Percentiles rank a stretch among this genome's conserved stretches.
Conservation (phyloP, 2,329 filamentous ascomycete genomes). For the Beauveria sp. region DNA sequence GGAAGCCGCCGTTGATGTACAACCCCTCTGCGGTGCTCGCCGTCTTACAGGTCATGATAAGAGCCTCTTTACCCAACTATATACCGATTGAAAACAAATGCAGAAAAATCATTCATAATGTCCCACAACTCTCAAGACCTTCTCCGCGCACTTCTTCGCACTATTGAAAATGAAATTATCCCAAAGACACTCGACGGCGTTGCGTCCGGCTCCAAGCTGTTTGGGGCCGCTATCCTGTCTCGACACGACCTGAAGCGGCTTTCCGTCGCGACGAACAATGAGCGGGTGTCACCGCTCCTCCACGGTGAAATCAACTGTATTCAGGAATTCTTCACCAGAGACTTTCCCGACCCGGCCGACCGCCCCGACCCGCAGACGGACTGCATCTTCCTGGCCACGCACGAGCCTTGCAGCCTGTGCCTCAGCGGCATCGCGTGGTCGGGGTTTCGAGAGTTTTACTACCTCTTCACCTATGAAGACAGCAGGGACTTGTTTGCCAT, state of each 20-base stretch:
- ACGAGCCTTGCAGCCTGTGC: constrained; percentile 52
- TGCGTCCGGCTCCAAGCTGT: constrained; percentile 46
- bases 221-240: constrained; percentile 47
- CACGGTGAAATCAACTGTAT: constrained; percentile 57
- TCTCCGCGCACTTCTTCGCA: constrained; percentile 32
- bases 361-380: constrained; percentile 34
- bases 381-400: constrained; percentile 51
- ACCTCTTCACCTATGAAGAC: constrained; percentile 53
- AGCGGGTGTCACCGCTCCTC: constrained; percentile 44
- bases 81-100: background rate
- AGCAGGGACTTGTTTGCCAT: constrained; percentile 48
- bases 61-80: background rate
- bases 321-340: constrained; percentile 44
- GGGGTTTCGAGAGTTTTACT: constrained; percentile 49
- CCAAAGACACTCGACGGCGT: constrained; percentile 44
- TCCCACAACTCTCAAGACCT: constrained; percentile 19
- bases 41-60: background rate
- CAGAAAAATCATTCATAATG: constrained; percentile 16
- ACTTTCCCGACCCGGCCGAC: constrained; percentile 25
- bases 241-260: constrained; percentile 32
- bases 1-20: constrained; percentile 14
- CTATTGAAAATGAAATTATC: constrained; percentile 40
- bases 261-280: constrained; percentile 49
- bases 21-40: constrained; percentile 2
- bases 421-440: constrained; percentile 51